Evolutionary conservation across 495 filamentous ascomycete genomes (phyloP).

Genomic region (Amorphotheca resinae): DNA sequence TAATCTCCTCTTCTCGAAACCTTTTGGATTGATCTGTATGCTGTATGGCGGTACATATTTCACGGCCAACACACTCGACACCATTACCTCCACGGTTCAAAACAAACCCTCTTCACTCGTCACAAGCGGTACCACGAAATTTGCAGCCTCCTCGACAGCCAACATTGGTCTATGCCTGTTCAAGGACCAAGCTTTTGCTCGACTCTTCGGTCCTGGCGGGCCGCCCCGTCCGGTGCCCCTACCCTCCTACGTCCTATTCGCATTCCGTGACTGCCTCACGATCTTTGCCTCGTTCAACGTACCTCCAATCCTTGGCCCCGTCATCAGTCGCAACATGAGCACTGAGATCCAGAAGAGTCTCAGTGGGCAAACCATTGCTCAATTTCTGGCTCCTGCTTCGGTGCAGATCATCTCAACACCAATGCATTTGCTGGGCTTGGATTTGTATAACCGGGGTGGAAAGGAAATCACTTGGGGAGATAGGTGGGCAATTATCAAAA

Average conservation of each 20-base stretch:
- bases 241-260: conserved; percentile 68
- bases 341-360: conserved; percentile 29
- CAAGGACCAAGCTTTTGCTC: conserved; percentile 82
- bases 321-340: conserved; percentile 40
- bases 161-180: conserved; percentile 87
- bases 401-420: conserved; percentile 78
- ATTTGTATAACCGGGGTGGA: conserved; percentile 68
- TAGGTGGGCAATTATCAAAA: conserved; percentile 48
- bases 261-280: conserved; percentile 73
- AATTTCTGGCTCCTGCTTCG: conserved; percentile 68
- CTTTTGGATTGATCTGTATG: conserved; percentile 77
- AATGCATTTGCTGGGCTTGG: conserved; percentile 76
- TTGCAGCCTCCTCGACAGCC: conserved; percentile 65
- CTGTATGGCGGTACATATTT: conserved; percentile 87
- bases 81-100: conserved; percentile 51
- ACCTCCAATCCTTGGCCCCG: conserved; percentile 61
- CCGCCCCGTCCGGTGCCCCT: conserved; percentile 41
- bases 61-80: conserved; percentile 83
- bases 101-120: conserved; percentile 42
- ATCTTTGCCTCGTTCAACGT: conserved; percentile 93
- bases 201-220: conserved; percentile 57
- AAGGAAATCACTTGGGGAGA: conserved; percentile 39
- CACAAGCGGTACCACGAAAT: conserved; percentile 68
- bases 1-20: conserved; percentile 59
- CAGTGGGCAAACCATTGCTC: conserved; percentile 48